Evolutionary conservation across 352 stramenopile species (phyloP).

Genomic region (Phytophthora ramorum): DNA sequence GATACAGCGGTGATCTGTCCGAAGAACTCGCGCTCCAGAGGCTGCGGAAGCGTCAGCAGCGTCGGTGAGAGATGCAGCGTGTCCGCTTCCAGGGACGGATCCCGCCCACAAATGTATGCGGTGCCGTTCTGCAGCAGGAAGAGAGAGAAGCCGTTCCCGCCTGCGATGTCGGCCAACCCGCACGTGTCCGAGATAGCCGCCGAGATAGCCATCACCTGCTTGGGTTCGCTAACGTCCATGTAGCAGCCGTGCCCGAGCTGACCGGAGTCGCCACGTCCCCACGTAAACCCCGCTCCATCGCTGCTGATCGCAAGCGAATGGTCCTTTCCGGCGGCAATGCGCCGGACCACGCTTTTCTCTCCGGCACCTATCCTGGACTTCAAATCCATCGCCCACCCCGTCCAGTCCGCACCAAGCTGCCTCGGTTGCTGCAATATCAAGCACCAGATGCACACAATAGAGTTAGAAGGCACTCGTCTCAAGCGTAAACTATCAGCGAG

Average conservation of each 20-base stretch:
- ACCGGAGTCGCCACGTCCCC: slow-evolving; percentile 68
- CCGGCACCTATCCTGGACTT: slow-evolving; percentile 20
- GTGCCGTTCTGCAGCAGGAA: slow-evolving; percentile 44
- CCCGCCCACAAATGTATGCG: slow-evolving; percentile 43
- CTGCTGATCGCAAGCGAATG: slow-evolving; percentile 70
- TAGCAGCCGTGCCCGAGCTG: slow-evolving; percentile 71
- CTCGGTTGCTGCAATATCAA: slow-evolving; percentile 51
- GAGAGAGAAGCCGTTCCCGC: slow-evolving; percentile 48
- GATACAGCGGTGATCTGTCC: slow-evolving; percentile 40
- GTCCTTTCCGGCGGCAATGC: slow-evolving; percentile 68
- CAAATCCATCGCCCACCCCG: slow-evolving; percentile 44
- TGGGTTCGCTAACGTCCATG: slow-evolving; percentile 67
- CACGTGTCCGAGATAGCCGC: slow-evolving; percentile 19
- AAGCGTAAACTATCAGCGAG: not conserved
- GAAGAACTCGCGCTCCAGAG: slow-evolving; percentile 27
- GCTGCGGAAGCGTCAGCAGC: slow-evolving; percentile 29
- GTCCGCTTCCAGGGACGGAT: slow-evolving; percentile 35
- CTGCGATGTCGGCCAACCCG: slow-evolving; percentile 37
- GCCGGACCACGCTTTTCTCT: slow-evolving; percentile 46
- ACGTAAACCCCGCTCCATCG: slow-evolving; percentile 68
- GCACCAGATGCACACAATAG: not conserved
- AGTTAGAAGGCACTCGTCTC: slow-evolving; percentile 1
- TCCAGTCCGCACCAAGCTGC: slow-evolving; percentile 48
- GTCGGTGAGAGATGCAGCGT: slow-evolving; percentile 37
- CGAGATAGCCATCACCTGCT: slow-evolving; percentile 66